Base-by-base conservation (phyloP, 257 asterid species). In the Lycium barbarum region DNA sequence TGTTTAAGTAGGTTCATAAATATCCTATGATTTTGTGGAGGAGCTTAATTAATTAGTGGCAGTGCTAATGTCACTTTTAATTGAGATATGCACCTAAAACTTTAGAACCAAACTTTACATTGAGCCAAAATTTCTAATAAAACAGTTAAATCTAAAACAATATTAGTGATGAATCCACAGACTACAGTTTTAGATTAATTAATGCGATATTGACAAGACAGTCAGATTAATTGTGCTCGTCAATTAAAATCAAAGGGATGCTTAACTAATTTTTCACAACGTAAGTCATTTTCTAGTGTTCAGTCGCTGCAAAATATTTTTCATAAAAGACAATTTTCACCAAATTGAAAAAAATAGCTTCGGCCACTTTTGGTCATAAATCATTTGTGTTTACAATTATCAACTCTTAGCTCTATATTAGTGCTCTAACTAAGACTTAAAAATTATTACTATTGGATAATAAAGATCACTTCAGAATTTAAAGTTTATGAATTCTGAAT, bases 161-260 rank as follows among this genome's bases (percentile, higher is more conserved):
- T 49, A 26, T 35, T 36, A 47, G 20, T 14, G 47, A 76, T 76
- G 81, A 76, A 51, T 73, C 12, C 14, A 49, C 1, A 74, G n/a
- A 22, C 7, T 3, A 36, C 57, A 26, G 51, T 26, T 76, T 51
- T 49, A 3, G 45, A 3, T 76, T 47, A 13, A 13, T 74, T 51
- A 51, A 51, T 49, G 45, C 22, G 22, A 76, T 13, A 49, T 22
- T 74, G 20, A 49, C 81, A 22, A 76, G 81, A 22, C 45, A 51
- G 26, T 76, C 63, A 76, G 51, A 26, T 51, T 76, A 76, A 49
- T 13, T 51, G 82, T 76, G 63, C 45, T 76, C 47, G 62, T 49
- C 45, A 51, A 74, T 3, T 40, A 73, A 47, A 73, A 20, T 47
- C 20, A 55, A 47, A 47, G 43, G 20, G 20, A 45, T 47, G 40